Evolutionary conservation across 306 rosid species (phyloP).

Genomic region (Gynostemma pentaphyllum): DNA sequence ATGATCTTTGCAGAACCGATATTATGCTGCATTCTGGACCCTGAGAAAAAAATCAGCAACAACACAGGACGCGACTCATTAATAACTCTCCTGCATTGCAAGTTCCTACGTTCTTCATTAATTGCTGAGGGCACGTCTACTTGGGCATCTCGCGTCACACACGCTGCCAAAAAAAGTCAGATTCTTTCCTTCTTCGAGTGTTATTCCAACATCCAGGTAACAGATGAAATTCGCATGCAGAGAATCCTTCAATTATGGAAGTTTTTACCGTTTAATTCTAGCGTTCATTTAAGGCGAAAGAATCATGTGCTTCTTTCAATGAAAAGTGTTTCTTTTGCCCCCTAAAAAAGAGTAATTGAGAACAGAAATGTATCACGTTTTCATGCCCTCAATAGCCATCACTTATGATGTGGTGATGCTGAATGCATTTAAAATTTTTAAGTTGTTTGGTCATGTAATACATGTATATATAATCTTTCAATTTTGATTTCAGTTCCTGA

Average conservation of each 20-base stretch:
- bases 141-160: too few species aligned
- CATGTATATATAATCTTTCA: not conserved
- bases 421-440: not conserved
- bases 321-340: too few species aligned
- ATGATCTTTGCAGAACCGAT: conserved; percentile 58
- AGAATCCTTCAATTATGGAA: not conserved
- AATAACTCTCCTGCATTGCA: conserved; percentile 1
- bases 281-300: not conserved
- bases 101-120: not conserved
- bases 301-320: not conserved
- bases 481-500: not conserved
- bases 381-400: too few species aligned
- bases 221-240: not conserved
- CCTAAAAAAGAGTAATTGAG: too few species aligned
- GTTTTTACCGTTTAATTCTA: not conserved
- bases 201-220: not conserved
- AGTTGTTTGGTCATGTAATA: not conserved
- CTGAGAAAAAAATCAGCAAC: conserved; percentile 51
- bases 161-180: not conserved
- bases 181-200: not conserved
- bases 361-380: too few species aligned
- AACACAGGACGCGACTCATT: conserved; percentile 5
- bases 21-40: conserved; percentile 84
- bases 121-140: too few species aligned
- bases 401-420: not conserved